A percentile compares a stretch with the other conserved stretches of the same genome.
These are phyloP conservation scores for Aurifilum marmelostoma DNA, from an alignment of 2,329 filamentous ascomycete genomes.

Conservation along the genomic window DNA sequence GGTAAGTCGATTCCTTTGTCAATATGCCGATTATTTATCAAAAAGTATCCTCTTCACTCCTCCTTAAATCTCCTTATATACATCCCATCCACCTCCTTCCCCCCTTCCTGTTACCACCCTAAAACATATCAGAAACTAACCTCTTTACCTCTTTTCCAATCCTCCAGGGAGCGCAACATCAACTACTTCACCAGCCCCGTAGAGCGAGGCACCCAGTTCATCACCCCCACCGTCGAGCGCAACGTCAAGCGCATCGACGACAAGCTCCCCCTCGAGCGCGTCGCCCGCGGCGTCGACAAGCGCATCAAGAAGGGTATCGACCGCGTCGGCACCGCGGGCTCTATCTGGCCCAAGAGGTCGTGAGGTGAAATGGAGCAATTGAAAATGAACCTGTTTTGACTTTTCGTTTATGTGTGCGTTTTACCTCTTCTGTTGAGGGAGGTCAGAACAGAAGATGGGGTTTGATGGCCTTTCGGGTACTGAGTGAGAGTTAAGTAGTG, in stretches of 20 bases:
- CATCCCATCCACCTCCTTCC: too few relatives aligned
- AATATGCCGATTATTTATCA: too few relatives aligned
- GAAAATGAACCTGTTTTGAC: too few relatives aligned
- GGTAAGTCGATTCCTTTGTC: too few relatives aligned
- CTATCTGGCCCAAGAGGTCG: constrained; percentile 4
- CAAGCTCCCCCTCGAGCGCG: constrained; percentile 53
- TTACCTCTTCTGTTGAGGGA: neutral
- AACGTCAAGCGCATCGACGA: constrained; percentile 51
- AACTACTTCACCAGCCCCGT: constrained; percentile 54
- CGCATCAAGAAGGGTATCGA: constrained; percentile 52
- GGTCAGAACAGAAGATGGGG: neutral
- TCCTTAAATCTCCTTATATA: too few relatives aligned
- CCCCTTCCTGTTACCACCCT: too few relatives aligned
- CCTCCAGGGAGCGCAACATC: constrained; percentile 52
- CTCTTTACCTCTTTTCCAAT: neutral
- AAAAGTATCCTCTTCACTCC: too few relatives aligned
- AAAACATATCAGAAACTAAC: neutral
- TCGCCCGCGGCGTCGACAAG: constrained; percentile 52
- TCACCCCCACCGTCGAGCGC: constrained; percentile 51
- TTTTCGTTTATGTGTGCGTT: neutral
- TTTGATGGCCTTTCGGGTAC: too few relatives aligned
- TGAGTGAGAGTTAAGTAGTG: too few relatives aligned
- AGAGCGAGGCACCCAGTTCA: constrained; percentile 51
- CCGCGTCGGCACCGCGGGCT: constrained; percentile 32
- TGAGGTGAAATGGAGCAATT: neutral